Evolutionary conservation across 2,329 filamentous ascomycete species (phyloP).

Genomic region (Exophiala sideris): DNA sequence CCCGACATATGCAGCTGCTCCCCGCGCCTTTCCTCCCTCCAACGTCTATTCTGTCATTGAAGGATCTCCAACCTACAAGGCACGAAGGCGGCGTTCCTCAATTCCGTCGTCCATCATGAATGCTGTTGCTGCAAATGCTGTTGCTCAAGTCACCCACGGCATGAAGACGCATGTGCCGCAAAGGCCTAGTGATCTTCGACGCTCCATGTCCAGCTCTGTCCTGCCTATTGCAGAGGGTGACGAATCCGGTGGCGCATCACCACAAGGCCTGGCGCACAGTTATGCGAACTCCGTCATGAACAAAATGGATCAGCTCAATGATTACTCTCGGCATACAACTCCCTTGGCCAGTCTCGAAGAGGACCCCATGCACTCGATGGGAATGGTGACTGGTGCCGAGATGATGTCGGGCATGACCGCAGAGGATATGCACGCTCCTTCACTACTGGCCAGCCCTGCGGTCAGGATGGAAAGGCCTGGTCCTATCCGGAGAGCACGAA

Average conservation of each 20-base stretch:
- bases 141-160: conserved; percentile 43
- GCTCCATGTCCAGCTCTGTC: conserved; percentile 85
- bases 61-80: conserved; percentile 98
- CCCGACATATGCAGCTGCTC: conserved; percentile 65
- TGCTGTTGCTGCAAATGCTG: conserved; percentile 57
- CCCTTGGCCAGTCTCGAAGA: conserved; percentile 81
- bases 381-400: conserved; percentile 61
- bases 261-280: conserved; percentile 70
- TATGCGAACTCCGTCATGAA: conserved; percentile 68
- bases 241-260: conserved; percentile 74
- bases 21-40: conserved; percentile 64
- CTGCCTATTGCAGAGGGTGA: conserved; percentile 77
- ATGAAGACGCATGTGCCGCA: conserved; percentile 60
- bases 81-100: conserved; percentile 87
- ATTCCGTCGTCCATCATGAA: conserved; percentile 77
- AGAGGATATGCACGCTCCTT: conserved; percentile 58
- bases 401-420: conserved; percentile 63
- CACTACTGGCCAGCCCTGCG: conserved; percentile 55
- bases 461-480: conserved; percentile 62
- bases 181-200: conserved; percentile 82
- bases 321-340: conserved; percentile 83
- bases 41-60: conserved; percentile 96
- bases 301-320: conserved; percentile 69
- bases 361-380: conserved; percentile 70
- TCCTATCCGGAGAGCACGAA: conserved; percentile 83